phyloP scores from a whole-genome alignment of 176 grass and related monocot genomes.

The Oryza glumipatula region DNA sequence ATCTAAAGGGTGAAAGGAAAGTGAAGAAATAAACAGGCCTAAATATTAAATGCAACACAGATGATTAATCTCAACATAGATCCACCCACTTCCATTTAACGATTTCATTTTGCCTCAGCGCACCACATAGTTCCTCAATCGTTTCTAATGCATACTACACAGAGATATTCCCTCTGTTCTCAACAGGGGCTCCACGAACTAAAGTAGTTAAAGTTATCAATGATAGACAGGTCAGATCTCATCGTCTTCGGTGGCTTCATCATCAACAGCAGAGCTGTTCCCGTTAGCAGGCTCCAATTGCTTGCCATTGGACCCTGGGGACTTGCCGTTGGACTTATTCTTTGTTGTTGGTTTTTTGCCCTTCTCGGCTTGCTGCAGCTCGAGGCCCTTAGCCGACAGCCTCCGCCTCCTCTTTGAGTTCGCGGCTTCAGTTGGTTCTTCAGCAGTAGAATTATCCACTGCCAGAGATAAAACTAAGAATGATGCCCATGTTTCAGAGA shows the following conservation, averaged over 20 bases:
- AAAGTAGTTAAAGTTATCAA: constrained; percentile 27
- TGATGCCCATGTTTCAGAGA: neutral
- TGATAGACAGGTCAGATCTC: constrained; percentile 29
- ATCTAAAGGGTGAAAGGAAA: neutral
- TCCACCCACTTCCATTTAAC: neutral
- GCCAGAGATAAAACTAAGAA: constrained; percentile 46
- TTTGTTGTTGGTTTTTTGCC: constrained; percentile 62
- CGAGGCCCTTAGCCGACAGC: constrained; percentile 84
- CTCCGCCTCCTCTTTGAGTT: constrained; percentile 78
- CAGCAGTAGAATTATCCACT: constrained; percentile 75
- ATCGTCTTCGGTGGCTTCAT: constrained; percentile 76
- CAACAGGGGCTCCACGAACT: neutral
- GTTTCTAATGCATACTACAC: neutral
- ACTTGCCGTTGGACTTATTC: constrained; percentile 59
- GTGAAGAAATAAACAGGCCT: constrained; percentile 17
- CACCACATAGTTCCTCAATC: neutral
- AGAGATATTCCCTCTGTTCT: constrained; percentile 4
- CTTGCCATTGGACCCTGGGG: constrained; percentile 65
- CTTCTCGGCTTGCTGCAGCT: constrained; percentile 89
- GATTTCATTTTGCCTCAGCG: constrained; percentile 9
- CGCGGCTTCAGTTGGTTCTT: constrained; percentile 56
- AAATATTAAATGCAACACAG: neutral
- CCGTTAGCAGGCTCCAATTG: constrained; percentile 49
- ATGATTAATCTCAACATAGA: neutral
- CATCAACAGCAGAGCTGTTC: constrained; percentile 60